Base-by-base conservation (phyloP, 208 protist species). In the Wallacemonas sp. region DNA sequence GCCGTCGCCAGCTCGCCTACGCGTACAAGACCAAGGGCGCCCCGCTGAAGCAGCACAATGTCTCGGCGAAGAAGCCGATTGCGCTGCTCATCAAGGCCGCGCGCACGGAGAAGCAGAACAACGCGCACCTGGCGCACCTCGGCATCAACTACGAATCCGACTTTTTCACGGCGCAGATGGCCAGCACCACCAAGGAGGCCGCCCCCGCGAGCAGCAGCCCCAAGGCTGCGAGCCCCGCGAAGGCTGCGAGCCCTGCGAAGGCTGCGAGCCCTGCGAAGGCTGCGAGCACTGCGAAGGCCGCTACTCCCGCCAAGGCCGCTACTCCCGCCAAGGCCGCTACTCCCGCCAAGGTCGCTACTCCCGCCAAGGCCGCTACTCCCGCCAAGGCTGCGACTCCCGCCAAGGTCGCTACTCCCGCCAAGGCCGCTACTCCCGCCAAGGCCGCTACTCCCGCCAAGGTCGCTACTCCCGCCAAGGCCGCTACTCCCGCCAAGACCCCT, bases 51-150 rank as follows among this genome's bases (percentile, higher is more conserved):
- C 67, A 77, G 23, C 79, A 92, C 72, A 79, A 91, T 76, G 67
- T 90, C 39, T 63, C 69, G 3, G 29, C 65, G n/a, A 92, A 92
- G 67, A 77, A 61, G 28, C 72, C 76, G 1, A 70, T 92, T 0
- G 87, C 64, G 3, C 44, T 86, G 3, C 79, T 95, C 28, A 81
- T 95, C 33, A 89, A 89, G 61, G 84, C 82, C 16, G 76, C 84
- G 16, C 72, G 76, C 11, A 81, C 70, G n/a, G 90, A 95, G 75
- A 70, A 70, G 70, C 55, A 57, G 33, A 95, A 93, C 65, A 95
- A 95, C 72, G 76, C 49, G 4, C 77, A 90, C 52, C 77, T 95
- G 23, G 74, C 83, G 69, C 45, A 64, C 18, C 74, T 93, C 20
- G 90, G 90, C 66, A 85, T 95, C 63, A 70, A 86, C 72, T 95